Evolutionary conservation across 2,329 filamentous ascomycete species (phyloP).

Genomic region (Colletotrichum sp.): DNA sequence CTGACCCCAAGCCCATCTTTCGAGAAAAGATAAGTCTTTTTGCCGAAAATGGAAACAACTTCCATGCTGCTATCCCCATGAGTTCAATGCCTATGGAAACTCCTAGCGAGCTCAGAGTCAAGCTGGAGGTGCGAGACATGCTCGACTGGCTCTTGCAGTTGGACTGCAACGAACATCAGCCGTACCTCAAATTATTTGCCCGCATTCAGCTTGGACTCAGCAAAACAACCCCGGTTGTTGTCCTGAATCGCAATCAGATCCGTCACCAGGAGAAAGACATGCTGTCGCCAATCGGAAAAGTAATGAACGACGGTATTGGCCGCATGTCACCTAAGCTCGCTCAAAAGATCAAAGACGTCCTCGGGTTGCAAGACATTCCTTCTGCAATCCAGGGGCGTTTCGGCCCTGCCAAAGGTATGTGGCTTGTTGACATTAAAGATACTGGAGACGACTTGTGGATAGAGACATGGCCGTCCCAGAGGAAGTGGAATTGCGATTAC

Average conservation of each 20-base stretch:
- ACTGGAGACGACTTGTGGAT: slow-evolving; percentile 63
- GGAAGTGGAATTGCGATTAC: slow-evolving; percentile 67
- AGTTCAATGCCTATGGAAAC: neutral
- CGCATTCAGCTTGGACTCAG: slow-evolving; percentile 61
- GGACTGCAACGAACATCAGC: slow-evolving; percentile 47
- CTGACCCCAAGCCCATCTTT: slow-evolving; percentile 29
- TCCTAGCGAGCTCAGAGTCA: slow-evolving; percentile 25
- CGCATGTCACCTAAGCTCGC: slow-evolving; percentile 68
- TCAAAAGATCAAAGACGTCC: slow-evolving; percentile 49
- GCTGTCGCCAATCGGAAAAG: slow-evolving; percentile 40
- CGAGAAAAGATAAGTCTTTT: slow-evolving; percentile 46
- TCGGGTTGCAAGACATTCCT: slow-evolving; percentile 61
- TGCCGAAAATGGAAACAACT: slow-evolving; percentile 54
- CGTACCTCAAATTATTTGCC: slow-evolving; percentile 62
- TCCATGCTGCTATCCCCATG: slow-evolving; percentile 29
- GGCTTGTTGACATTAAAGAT: slow-evolving; percentile 64
- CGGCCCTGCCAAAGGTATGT: slow-evolving; percentile 77
- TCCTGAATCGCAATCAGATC: slow-evolving; percentile 54
- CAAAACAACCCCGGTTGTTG: slow-evolving; percentile 50
- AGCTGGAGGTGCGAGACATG: slow-evolving; percentile 44
- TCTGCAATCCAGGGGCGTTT: slow-evolving; percentile 73
- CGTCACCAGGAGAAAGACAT: slow-evolving; percentile 39
- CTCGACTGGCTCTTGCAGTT: slow-evolving; percentile 59
- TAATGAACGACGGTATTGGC: slow-evolving; percentile 73
- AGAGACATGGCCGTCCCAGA: slow-evolving; percentile 68